Evolutionary conservation across 73 alveolate species (phyloP), one percentile per base, ranked within the genome.

Genomic region (Paramecium octaurelia): DNA sequence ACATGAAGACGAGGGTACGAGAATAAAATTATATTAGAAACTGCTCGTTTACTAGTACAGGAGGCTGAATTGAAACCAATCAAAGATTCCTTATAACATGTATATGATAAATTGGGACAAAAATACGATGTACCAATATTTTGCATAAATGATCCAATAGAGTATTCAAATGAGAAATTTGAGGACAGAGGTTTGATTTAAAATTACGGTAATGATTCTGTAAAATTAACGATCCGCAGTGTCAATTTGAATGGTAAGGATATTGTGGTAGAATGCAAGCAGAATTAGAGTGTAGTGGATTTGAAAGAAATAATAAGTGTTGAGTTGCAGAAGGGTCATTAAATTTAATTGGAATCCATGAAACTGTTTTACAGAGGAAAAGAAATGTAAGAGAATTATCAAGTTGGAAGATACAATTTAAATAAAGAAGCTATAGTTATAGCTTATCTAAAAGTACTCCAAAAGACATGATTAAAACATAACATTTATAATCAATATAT

Each of bases 51-150:
- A n/a, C 7, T 80, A 43, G 31, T 80, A n/a, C 21, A 80, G 12
- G 91, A 59, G 21, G 75, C 75, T 21, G 91, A 80, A 48, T 8
- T 80, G 12, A 40, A 48, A 80, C 46, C 57, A 43, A 80, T 80
- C 8, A 43, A 80, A 8, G 57, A 80, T 48, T 44, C 76, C 9
- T 80, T 80, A 23, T 48, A 80, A 46, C 36, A 34, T 40, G 91
- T 80, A 80, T 80, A 46, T 23, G 76, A 80, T 80, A 23, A 23
- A 31, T 44, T 24, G 8, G 91, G 91, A 43, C 12, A 21, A 24
- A 80, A 80, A 46, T 80, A 80, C 27, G 91, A 80, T 27, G 57
- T 80, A 23, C 91, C 91, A 44, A 80, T 80, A 43, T 80, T 80
- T 46, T 80, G 91, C 29, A 80, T 80, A 21, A 80, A 80, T 80